Conservation (phyloP, 164 flowering plant species). For the Euptelea pleiosperma region DNA sequence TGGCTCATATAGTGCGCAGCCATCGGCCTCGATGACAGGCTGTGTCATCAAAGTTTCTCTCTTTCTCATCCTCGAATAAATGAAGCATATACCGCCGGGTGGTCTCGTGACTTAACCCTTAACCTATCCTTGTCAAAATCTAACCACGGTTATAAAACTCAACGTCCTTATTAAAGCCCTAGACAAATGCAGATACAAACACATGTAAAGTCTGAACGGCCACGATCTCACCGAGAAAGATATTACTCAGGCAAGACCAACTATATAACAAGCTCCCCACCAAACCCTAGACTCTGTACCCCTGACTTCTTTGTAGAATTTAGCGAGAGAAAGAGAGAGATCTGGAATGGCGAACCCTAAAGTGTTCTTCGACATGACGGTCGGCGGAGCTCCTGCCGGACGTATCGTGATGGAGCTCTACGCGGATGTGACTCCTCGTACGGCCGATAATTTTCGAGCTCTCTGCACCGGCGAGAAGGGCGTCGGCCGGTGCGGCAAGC, state of each 20-base stretch:
- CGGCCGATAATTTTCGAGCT: conserved; percentile 82
- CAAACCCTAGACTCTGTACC: neutral
- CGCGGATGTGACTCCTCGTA: conserved; percentile 52
- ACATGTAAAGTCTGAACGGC: neutral
- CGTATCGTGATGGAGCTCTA: conserved; percentile 78
- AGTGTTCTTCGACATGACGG: conserved; percentile 75
- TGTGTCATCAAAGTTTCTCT: no score
- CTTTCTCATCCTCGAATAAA: no score
- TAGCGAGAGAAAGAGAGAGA: neutral
- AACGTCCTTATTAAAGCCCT: no score
- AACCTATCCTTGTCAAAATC: no score
- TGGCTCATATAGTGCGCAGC: no score
- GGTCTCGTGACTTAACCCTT: no score
- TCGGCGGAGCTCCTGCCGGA: conserved; percentile 62
- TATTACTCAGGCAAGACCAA: neutral
- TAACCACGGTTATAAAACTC: no score
- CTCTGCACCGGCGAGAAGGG: conserved; percentile 91
- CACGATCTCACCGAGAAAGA: neutral
- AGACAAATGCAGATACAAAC: no score
- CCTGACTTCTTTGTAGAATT: no score
- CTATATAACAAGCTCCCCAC: neutral
- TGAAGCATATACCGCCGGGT: no score
- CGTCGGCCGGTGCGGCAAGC: conserved; percentile 28
- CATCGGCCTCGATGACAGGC: no score
- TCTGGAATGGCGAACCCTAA: conserved; percentile 53